phyloP scores from a whole-genome alignment of 306 rosid genomes.

The Neltuma alba region DNA sequence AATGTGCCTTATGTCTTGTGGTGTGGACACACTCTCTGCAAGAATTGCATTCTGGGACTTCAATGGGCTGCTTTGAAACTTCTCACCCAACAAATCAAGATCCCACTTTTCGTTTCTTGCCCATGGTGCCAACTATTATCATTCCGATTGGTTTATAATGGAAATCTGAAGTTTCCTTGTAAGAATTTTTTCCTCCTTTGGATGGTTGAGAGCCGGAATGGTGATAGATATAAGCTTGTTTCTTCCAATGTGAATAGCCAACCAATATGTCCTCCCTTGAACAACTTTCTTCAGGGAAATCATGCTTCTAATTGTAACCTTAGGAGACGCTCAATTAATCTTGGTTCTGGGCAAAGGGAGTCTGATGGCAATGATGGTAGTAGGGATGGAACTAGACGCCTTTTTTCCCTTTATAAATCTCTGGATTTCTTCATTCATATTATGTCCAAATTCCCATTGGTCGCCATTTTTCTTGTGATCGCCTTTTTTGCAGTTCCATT shows the following conservation, averaged over 20 bases:
- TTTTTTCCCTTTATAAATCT: constrained; percentile 63
- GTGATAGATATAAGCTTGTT: constrained; percentile 60
- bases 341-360: constrained; percentile 42
- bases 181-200: constrained; percentile 90
- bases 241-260: constrained; percentile 56
- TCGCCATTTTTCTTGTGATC: constrained; percentile 65
- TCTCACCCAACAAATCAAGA: constrained; percentile 64
- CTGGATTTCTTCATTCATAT: constrained; percentile 75
- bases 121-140: constrained; percentile 91
- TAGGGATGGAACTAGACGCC: constrained; percentile 43
- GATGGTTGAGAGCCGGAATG: constrained; percentile 95
- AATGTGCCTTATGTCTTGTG: constrained; percentile 91
- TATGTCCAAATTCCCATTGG: constrained; percentile 82
- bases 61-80: constrained; percentile 79
- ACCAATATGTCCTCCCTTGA: constrained; percentile 44
- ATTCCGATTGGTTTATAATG: constrained; percentile 70
- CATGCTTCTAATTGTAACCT: constrained; percentile 46
- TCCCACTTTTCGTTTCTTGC: constrained; percentile 77
- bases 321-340: constrained; percentile 55
- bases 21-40: constrained; percentile 95
- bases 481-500: constrained; percentile 71
- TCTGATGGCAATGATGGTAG: constrained; percentile 39
- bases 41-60: constrained; percentile 86
- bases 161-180: constrained; percentile 75
- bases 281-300: constrained; percentile 48